Evolutionary conservation across 495 filamentous ascomycete species (phyloP), one percentile per base, ranked within the genome.

Genomic region (Penicillium argentinense): DNA sequence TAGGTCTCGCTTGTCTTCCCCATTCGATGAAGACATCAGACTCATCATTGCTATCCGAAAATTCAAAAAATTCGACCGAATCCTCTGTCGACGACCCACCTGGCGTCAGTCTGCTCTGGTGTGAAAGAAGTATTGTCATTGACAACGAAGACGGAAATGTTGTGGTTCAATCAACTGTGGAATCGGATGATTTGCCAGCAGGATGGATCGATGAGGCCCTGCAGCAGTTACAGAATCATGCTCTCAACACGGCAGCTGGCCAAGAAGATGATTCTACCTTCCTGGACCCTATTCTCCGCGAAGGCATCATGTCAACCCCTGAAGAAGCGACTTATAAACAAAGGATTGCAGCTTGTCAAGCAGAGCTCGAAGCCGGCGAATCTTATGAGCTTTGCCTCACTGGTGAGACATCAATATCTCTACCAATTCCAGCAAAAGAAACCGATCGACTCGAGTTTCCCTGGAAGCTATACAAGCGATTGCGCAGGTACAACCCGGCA

Each of bases 361-460:
- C 78, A 12, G 75, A 78, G 51, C 85, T 98, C 43, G 72, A 80
- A 5, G 74, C 80, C 0, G 93, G 93, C 2, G 81, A 96, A 38
- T 95, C 91, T 2, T 98, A 98, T 67, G 93, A 98, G 60, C 78
- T 98, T 14, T 97, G 92, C 56, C 77, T 97, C 1, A 96, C 90
- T 0, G 81, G 81, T 18, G 82, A 88, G 55, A 89, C 87, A 4
- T 72, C 64, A 18, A 75, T 95, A 45, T 74, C 68, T n/a, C 45
- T 78, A 22, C 69, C 67, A 5, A 46, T 56, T 13, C 41, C 54
- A 8, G 11, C 38, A n/a, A 50, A 42, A 11, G 42, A 63, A n/a
- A 47, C 30, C 11, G 54, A 48, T 6, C 63, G 55, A 8, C 21
- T 49, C 11, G 14, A 52, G 7, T 74, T 72, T 37, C 64, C 67